Evolutionary conservation across 2,329 filamentous ascomycete species (phyloP).

Genomic region (Macroventuria anomochaeta): DNA sequence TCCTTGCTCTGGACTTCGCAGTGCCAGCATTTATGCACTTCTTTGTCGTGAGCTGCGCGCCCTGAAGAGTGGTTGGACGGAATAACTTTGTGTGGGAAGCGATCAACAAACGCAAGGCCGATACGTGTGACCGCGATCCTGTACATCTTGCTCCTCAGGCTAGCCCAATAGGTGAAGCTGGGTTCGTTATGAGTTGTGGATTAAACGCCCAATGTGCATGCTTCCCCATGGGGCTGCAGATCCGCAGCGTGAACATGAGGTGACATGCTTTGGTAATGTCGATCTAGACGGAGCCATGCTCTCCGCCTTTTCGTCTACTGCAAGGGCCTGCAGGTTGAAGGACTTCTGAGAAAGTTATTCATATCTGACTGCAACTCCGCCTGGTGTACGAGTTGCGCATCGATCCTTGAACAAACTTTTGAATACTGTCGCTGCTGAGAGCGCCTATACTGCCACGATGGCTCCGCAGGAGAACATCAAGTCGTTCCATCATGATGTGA

Average conservation of each 20-base stretch:
- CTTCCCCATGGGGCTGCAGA: constrained; percentile 1
- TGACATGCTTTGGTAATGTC: constrained; percentile 1
- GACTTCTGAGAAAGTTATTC: neutral
- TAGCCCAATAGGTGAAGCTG: neutral
- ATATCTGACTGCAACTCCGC: neutral
- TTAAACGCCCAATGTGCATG: neutral
- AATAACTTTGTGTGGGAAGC: constrained; percentile 5
- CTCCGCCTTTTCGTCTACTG: constrained; percentile 2
- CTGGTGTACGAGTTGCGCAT: neutral
- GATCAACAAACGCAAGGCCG: constrained; percentile 10
- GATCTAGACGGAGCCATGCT: constrained; percentile 7
- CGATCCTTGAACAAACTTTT: neutral
- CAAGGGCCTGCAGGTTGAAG: neutral
- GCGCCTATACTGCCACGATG: neutral
- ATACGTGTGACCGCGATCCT: constrained; percentile 1
- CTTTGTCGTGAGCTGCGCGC: constrained; percentile 3
- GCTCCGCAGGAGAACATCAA: constrained; percentile 10
- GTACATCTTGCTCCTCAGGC: neutral
- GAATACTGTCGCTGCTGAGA: neutral
- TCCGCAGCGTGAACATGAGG: neutral
- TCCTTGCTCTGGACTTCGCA: constrained; percentile 6
- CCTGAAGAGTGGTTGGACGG: constrained; percentile 19
- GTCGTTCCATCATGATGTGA: constrained; percentile 19
- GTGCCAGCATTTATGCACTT: constrained; percentile 12
- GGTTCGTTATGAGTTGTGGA: neutral